Evolutionary conservation across 352 stramenopile genomes (phyloP).

Genomic region (Globisporangium megalacanthum): DNA sequence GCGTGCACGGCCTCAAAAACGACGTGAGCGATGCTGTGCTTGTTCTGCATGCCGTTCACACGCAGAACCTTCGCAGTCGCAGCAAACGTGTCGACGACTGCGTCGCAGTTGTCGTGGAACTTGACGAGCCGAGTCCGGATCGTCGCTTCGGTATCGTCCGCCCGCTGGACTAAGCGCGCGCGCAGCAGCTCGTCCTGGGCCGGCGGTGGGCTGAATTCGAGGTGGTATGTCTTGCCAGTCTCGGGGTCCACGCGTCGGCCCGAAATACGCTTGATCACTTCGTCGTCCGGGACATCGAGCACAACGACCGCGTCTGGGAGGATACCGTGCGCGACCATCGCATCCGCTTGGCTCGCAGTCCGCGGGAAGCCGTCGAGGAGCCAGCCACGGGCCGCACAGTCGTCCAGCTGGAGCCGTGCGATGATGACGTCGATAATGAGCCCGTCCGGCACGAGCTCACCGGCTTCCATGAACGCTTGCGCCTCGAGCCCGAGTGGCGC

Average conservation of each 20-base stretch:
- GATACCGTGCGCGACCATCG: conserved; percentile 78
- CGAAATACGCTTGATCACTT: conserved; percentile 95
- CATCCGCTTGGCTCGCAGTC: conserved; percentile 76
- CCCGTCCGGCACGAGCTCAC: conserved; percentile 44
- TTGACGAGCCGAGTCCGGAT: conserved; percentile 85
- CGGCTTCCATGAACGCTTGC: conserved; percentile 33
- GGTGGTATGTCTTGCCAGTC: conserved; percentile 94
- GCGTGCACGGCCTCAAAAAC: conserved; percentile 28
- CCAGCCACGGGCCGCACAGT: conserved; percentile 82
- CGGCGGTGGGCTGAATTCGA: conserved; percentile 94
- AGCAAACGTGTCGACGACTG: conserved; percentile 38
- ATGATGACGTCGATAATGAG: conserved; percentile 47
- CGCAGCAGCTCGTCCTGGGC: conserved; percentile 51
- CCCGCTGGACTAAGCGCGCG: conserved; percentile 81
- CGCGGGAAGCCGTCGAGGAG: conserved; percentile 92
- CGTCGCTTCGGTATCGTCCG: conserved; percentile 91
- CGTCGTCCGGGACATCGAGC: conserved; percentile 92
- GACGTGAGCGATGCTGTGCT: conserved; percentile 29
- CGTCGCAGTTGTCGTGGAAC: conserved; percentile 76
- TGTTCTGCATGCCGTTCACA: conserved; percentile 45
- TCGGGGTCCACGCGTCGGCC: conserved; percentile 93
- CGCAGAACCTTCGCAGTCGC: conserved; percentile 26
- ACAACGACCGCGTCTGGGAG: conserved; percentile 88
- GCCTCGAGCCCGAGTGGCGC: conserved; percentile 27
- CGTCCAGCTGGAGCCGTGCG: conserved; percentile 71